Evolutionary conservation across 768 basidiomycete genomes (phyloP).

Genomic region (Clavulina sp.): DNA sequence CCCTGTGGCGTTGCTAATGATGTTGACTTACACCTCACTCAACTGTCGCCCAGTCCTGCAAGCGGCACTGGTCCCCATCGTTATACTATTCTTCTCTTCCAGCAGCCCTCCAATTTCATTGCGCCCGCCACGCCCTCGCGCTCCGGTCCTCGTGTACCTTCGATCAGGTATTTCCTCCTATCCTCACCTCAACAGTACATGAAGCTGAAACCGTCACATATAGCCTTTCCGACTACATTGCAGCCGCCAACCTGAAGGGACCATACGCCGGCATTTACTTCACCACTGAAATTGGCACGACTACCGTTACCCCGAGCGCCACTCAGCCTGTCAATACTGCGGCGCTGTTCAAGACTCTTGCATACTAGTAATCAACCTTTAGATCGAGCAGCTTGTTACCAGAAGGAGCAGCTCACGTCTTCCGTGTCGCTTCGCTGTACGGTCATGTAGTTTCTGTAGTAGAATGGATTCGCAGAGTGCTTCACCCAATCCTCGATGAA

Average conservation of each 20-base stretch:
- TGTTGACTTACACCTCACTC: too few species aligned
- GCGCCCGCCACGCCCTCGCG: conserved; percentile 10
- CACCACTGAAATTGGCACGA: conserved; percentile 22
- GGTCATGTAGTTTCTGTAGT: too few species aligned
- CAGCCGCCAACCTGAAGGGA: conserved; percentile 4
- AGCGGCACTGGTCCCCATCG: conserved; percentile 11
- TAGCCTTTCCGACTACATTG: not conserved
- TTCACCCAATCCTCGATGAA: too few species aligned
- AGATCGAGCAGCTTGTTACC: too few species aligned
- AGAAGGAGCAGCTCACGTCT: too few species aligned
- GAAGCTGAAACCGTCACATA: not conserved
- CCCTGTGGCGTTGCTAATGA: too few species aligned
- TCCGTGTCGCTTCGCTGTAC: too few species aligned
- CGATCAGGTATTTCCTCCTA: not conserved
- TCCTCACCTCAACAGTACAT: not conserved
- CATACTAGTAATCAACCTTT: too few species aligned
- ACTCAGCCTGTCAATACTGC: conserved; percentile 19
- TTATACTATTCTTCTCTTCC: conserved; percentile 14
- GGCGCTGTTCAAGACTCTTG: too few species aligned
- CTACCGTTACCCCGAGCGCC: conserved; percentile 17
- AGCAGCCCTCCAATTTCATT: conserved; percentile 10
- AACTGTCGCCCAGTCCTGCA: not conserved
- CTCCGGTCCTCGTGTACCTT: not conserved
- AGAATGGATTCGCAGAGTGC: too few species aligned
- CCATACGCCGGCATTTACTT: conserved; percentile 19